Conservation (phyloP, 176 grass and related monocot genomes). For the Canna indica region DNA sequence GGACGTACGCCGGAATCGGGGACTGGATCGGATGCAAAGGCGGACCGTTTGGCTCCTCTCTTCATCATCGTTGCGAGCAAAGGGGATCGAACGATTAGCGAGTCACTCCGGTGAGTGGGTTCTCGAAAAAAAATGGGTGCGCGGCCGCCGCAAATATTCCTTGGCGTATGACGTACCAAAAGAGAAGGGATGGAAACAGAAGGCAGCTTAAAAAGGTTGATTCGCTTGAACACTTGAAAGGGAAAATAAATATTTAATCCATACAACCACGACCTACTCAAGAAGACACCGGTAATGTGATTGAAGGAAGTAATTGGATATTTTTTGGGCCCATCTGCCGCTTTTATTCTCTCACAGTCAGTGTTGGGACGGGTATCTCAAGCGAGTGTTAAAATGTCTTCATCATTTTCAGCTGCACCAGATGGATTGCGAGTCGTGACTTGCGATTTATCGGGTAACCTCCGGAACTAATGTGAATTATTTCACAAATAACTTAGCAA, state of each 20-base stretch:
- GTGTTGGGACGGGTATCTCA: too few relatives aligned
- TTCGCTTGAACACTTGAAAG: not conserved
- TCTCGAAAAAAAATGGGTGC: not conserved
- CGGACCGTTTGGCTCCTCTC: slow-evolving; percentile 47
- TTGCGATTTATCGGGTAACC: too few relatives aligned
- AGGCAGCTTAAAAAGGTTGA: not conserved
- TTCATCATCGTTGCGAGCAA: slow-evolving; percentile 15
- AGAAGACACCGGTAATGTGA: not conserved
- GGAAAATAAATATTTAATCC: not conserved
- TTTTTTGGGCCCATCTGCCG: too few relatives aligned
- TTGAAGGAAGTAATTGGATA: too few relatives aligned
- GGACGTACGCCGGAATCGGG: slow-evolving; percentile 27
- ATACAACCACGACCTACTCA: not conserved
- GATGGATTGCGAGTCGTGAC: too few relatives aligned
- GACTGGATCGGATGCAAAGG: slow-evolving; percentile 19
- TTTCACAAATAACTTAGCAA: too few relatives aligned
- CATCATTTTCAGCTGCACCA: too few relatives aligned
- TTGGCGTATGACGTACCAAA: not conserved
- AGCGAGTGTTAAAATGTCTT: too few relatives aligned
- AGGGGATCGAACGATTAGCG: not conserved
- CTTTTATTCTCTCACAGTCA: too few relatives aligned
- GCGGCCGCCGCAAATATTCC: not conserved
- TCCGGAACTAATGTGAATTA: too few relatives aligned
- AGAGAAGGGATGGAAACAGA: not conserved
- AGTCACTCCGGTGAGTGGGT: not conserved